Conservation (phyloP, 768 basidiomycete genomes). For the Thelephora ganbajun region DNA sequence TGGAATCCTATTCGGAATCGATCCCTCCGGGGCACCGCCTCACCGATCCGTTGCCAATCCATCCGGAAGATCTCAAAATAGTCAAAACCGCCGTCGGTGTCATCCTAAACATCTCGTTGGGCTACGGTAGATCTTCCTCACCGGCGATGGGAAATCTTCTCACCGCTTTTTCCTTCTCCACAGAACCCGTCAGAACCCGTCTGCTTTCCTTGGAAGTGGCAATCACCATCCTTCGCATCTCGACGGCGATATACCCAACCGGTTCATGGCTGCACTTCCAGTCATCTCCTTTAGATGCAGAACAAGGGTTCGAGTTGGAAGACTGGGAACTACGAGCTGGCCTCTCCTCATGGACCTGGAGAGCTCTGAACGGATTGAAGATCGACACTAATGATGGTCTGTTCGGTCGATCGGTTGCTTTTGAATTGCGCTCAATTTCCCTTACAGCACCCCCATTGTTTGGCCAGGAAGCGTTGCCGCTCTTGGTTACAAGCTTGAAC, state of each 20-base stretch:
- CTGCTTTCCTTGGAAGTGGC: conserved; percentile 59
- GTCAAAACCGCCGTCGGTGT: conserved; percentile 69
- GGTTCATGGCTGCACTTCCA: conserved; percentile 40
- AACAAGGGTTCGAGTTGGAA: conserved; percentile 1
- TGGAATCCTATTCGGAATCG: conserved; percentile 46
- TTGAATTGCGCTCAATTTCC: neutral
- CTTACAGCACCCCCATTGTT: conserved; percentile 40
- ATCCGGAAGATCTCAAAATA: conserved; percentile 52
- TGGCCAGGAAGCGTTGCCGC: conserved; percentile 46
- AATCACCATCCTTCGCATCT: conserved; percentile 52
- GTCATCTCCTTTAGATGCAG: conserved; percentile 1
- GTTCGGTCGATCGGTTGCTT: conserved; percentile 22
- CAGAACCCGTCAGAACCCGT: conserved; percentile 59
- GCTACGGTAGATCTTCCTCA: conserved; percentile 41
- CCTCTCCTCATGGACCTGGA: conserved; percentile 68
- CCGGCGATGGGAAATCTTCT: neutral
- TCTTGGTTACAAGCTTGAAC: conserved; percentile 42
- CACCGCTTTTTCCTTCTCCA: neutral
- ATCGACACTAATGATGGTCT: conserved; percentile 31
- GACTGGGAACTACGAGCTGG: conserved; percentile 50
- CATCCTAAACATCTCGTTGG: conserved; percentile 63
- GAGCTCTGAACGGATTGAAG: conserved; percentile 56
- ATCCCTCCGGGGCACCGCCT: conserved; percentile 23
- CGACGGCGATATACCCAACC: conserved; percentile 59
- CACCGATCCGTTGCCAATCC: conserved; percentile 32